Conservation (phyloP, 805 yeast species). For the Tetrapisispora namnaoensis region DNA sequence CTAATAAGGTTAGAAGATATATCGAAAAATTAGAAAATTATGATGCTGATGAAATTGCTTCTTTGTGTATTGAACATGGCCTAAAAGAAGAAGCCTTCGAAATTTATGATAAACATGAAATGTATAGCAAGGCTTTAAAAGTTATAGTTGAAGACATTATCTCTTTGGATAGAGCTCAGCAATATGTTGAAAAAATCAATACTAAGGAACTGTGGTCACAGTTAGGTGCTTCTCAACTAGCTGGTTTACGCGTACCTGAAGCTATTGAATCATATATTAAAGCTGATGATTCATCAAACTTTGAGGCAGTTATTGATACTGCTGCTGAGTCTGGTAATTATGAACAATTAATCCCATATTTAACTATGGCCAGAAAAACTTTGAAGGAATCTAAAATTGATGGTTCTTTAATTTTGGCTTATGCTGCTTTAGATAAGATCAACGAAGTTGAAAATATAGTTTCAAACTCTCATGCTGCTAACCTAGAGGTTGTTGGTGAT, state of each 20-base stretch:
- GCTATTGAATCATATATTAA: conserved; percentile 86
- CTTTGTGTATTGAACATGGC: conserved; percentile 80
- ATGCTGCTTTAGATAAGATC: conserved; percentile 67
- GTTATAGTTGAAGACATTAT: conserved; percentile 87
- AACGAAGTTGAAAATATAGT: conserved; percentile 78
- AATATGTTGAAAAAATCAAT: conserved; percentile 84
- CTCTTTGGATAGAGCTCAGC: conserved; percentile 91
- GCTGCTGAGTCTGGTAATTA: conserved; percentile 94
- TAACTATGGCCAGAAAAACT: conserved; percentile 84
- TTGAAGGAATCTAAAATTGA: conserved; percentile 88
- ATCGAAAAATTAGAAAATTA: conserved; percentile 84
- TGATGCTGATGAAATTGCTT: conserved; percentile 91
- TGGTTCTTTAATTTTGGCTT: conserved; percentile 80
- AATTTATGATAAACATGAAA: conserved; percentile 77
- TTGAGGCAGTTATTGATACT: conserved; percentile 83
- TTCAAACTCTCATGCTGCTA: conserved; percentile 84
- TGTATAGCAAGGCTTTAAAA: conserved; percentile 68
- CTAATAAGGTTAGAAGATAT: conserved; percentile 70
- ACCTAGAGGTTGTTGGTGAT: conserved; percentile 87
- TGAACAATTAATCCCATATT: conserved; percentile 80
- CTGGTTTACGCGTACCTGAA: conserved; percentile 85
- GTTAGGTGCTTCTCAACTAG: conserved; percentile 90
- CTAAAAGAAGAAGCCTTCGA: conserved; percentile 90
- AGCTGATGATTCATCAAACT: conserved; percentile 87
- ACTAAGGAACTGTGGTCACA: conserved; percentile 86